Percentiles rank a stretch among this genome's conserved stretches.
phyloP scores from a whole-genome alignment of 768 basidiomycete species.

The Mrakia hoshinonis region DNA sequence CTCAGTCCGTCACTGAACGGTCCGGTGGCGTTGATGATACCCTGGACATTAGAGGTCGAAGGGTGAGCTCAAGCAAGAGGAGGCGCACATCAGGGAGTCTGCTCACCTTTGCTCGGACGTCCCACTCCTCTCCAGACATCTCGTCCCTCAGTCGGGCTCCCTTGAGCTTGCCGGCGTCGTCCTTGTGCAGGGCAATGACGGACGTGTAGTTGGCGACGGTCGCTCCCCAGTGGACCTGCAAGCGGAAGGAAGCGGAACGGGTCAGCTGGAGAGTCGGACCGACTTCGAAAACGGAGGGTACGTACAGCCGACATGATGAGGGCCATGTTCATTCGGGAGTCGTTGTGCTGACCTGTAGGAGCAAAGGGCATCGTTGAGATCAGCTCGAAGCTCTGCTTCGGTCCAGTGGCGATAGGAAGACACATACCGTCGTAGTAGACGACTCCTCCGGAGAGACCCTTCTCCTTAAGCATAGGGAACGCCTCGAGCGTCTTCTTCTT shows the following conservation, averaged over 20 bases:
- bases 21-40: conserved; percentile 93
- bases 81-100: not conserved
- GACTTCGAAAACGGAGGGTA: not conserved
- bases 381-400: not conserved
- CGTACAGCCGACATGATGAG: conserved; percentile 73
- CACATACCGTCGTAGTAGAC: conserved; percentile 89
- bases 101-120: conserved; percentile 66
- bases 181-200: conserved; percentile 67
- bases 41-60: conserved; percentile 44
- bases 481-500: conserved; percentile 85
- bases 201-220: conserved; percentile 81
- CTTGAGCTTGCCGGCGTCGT: conserved; percentile 45
- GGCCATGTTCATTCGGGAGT: conserved; percentile 95
- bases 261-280: not conserved
- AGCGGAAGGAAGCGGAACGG: not conserved
- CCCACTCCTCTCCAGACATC: conserved; percentile 72
- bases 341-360: conserved; percentile 82
- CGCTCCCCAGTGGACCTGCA: conserved; percentile 42
- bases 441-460: conserved; percentile 84
- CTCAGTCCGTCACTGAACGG: conserved; percentile 84
- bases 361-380: not conserved
- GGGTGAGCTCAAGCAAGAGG: not conserved
- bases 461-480: conserved; percentile 90
- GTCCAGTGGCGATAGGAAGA: not conserved
- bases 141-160: conserved; percentile 73